phyloP scores from a whole-genome alignment of 106 monocot species.

The Dioscorea dumetorum region DNA sequence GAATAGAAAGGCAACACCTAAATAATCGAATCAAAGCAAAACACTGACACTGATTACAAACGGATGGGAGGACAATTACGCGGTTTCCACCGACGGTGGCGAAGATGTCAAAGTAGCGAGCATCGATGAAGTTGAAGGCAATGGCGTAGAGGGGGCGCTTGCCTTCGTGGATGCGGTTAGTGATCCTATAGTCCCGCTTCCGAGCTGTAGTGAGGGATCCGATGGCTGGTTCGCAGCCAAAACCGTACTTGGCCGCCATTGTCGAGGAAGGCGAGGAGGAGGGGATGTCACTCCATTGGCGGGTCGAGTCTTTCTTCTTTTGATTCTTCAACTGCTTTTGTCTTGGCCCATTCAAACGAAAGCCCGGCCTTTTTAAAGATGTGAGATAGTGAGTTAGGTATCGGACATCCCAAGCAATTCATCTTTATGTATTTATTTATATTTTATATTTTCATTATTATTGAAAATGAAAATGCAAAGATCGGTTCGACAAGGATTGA shows the following conservation, averaged over 20 bases:
- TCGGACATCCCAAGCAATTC: too few species aligned
- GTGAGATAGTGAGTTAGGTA: too few species aligned
- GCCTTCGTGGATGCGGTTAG: constrained; percentile 77
- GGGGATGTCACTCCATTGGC: too few species aligned
- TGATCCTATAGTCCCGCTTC: constrained; percentile 80
- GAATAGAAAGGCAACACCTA: background rate
- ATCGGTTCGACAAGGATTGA: too few species aligned
- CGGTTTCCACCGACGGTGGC: constrained; percentile 93
- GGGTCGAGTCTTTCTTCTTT: too few species aligned
- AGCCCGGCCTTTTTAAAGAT: too few species aligned
- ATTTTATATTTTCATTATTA: too few species aligned
- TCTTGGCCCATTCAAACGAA: too few species aligned
- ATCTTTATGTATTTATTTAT: too few species aligned
- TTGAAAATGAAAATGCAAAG: too few species aligned
- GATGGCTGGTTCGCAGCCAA: constrained; percentile 78
- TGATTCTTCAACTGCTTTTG: too few species aligned
- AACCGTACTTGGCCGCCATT: constrained; percentile 23
- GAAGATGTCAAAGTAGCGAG: constrained; percentile 89
- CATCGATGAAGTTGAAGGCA: constrained; percentile 94
- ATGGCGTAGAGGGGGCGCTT: constrained; percentile 96
- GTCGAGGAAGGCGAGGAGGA: background rate
- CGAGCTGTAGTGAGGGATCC: constrained; percentile 60
- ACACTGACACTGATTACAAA: too few species aligned
- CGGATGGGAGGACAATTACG: constrained; percentile 17
- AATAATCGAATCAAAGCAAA: background rate